Percentiles rank a stretch among this genome's conserved stretches.
Evolutionary conservation across 2,329 filamentous ascomycete species (phyloP).

Genomic region (Zymoseptoria pseudotritici): DNA sequence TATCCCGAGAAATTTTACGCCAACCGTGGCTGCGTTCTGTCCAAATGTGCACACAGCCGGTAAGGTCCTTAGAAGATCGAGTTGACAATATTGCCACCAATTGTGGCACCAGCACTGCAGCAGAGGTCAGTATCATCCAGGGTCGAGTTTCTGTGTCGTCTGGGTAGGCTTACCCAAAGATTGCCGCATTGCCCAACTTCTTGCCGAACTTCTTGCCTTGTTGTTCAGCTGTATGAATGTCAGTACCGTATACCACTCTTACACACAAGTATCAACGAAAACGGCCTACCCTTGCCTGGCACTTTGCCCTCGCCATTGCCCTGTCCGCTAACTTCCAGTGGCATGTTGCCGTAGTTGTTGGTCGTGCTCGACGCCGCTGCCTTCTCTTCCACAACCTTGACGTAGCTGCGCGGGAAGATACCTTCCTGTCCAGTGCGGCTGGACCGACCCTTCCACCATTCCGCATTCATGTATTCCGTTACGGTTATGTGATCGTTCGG

Average conservation of each 20-base stretch:
- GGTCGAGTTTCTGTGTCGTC: too few species aligned
- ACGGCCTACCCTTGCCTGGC: slow-evolving; percentile 47
- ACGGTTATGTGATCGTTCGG: slow-evolving; percentile 75
- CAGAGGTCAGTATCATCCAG: neutral
- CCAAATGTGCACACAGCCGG: neutral
- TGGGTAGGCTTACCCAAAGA: slow-evolving; percentile 55
- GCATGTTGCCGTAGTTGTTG: slow-evolving; percentile 55
- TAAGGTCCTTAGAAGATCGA: slow-evolving; percentile 12
- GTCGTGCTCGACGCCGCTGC: slow-evolving; percentile 45
- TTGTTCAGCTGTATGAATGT: slow-evolving; percentile 6
- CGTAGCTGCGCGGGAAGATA: slow-evolving; percentile 92
- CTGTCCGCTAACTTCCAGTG: slow-evolving; percentile 62
- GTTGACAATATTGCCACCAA: slow-evolving; percentile 52
- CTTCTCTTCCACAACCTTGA: slow-evolving; percentile 62
- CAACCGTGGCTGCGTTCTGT: neutral
- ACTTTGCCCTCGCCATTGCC: slow-evolving; percentile 42
- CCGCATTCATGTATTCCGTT: slow-evolving; percentile 86
- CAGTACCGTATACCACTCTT: slow-evolving; percentile 42
- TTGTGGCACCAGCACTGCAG: slow-evolving; percentile 66
- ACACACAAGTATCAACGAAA: slow-evolving; percentile 35
- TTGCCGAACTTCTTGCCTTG: slow-evolving; percentile 47
- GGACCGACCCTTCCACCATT: slow-evolving; percentile 94
- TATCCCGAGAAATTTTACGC: neutral
- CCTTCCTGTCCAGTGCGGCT: slow-evolving; percentile 75
- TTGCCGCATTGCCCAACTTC: slow-evolving; percentile 78